Conservation (phyloP, 1,139 yeast species). For the Lodderomyces theae region DNA sequence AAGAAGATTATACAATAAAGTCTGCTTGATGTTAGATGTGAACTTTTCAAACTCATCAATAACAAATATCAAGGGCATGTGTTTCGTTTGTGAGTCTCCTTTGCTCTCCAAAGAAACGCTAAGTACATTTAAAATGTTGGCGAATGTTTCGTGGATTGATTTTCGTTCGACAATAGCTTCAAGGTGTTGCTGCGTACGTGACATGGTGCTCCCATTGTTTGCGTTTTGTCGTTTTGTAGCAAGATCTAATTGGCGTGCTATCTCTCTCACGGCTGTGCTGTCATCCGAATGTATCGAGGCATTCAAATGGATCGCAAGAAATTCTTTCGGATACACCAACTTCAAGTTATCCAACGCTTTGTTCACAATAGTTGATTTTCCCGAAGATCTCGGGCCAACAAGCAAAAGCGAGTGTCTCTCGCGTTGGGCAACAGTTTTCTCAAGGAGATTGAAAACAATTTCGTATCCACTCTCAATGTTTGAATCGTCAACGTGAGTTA, state of each 20-base stretch:
- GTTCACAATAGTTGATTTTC: slow-evolving; percentile 67
- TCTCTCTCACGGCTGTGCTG: slow-evolving; percentile 73
- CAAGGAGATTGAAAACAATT: slow-evolving; percentile 56
- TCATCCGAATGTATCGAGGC: slow-evolving; percentile 79
- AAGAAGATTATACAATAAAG: slow-evolving; percentile 79
- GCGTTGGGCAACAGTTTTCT: slow-evolving; percentile 61
- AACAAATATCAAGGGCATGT: slow-evolving; percentile 65
- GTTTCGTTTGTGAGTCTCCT: slow-evolving; percentile 4
- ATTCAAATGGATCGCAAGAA: slow-evolving; percentile 60
- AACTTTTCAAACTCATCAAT: slow-evolving; percentile 85
- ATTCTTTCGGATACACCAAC: slow-evolving; percentile 39
- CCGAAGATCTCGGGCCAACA: slow-evolving; percentile 78
- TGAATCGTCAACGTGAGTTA: slow-evolving; percentile 19
- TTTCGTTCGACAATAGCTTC: slow-evolving; percentile 45
- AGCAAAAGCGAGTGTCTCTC: slow-evolving; percentile 82
- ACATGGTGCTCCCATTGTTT: slow-evolving; percentile 13
- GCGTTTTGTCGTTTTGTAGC: slow-evolving; percentile 21
- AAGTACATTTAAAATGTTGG: slow-evolving; percentile 35
- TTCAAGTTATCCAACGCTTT: slow-evolving; percentile 52
- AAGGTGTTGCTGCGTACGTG: slow-evolving; percentile 10
- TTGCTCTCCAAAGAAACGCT: slow-evolving; percentile 19
- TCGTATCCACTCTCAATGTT: slow-evolving; percentile 32
- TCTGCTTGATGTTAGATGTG: slow-evolving; percentile 71
- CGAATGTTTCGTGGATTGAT: slow-evolving; percentile 41
- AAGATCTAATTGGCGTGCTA: slow-evolving; percentile 76